Conservation (phyloP, 179 eudicot genomes). For the Silene coronaria region DNA sequence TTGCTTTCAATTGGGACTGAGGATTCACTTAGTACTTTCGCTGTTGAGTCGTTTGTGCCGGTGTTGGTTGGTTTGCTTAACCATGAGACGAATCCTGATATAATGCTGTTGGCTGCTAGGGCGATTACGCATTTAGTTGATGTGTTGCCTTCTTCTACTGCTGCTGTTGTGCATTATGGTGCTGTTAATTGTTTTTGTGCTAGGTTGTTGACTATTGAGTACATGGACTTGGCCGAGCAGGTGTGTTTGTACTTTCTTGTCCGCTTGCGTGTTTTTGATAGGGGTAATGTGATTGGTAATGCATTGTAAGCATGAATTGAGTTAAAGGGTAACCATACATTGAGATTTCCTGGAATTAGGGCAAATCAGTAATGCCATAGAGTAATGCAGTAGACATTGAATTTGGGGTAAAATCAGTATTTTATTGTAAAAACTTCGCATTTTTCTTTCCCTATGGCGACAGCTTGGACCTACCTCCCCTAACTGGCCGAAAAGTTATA, state of each 20-base stretch:
- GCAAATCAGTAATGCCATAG: no score
- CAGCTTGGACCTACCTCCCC: no score
- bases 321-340: no score
- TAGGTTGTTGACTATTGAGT: conserved; percentile 86
- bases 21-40: conserved; percentile 81
- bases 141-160: conserved; percentile 83
- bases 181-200: conserved; percentile 94
- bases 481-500: no score
- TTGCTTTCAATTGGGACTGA: conserved; percentile 86
- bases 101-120: conserved; percentile 95
- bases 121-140: conserved; percentile 91
- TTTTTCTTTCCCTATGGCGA: no score
- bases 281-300: background rate
- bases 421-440: no score
- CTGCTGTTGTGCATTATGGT: conserved; percentile 95
- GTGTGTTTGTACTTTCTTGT: conserved; percentile 16
- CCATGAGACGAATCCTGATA: conserved; percentile 90
- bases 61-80: conserved; percentile 86
- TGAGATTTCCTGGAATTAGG: no score
- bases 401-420: no score
- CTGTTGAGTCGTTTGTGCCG: conserved; percentile 92
- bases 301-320: background rate
- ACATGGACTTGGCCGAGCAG: conserved; percentile 99
- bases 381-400: no score
- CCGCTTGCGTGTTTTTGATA: background rate